Percentiles rank a stretch among this genome's conserved stretches.
Evolutionary conservation across 2,329 filamentous ascomycete genomes (phyloP).

Genomic region (Lecanosticta acicola): DNA sequence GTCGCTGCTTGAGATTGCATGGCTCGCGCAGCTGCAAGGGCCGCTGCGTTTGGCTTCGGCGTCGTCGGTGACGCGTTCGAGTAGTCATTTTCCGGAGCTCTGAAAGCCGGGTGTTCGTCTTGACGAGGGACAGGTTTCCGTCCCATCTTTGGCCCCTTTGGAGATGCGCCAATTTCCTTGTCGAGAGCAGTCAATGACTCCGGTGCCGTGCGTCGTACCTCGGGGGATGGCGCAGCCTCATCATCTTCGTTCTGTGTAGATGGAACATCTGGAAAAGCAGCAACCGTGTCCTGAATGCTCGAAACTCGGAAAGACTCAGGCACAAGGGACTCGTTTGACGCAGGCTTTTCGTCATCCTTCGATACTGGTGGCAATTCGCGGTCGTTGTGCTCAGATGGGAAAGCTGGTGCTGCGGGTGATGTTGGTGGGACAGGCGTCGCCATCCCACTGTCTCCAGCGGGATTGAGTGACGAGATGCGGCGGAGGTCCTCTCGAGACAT

Average conservation of each 20-base stretch:
- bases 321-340: not conserved
- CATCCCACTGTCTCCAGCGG: constrained; percentile 6
- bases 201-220: not conserved
- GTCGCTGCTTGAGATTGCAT: constrained; percentile 27
- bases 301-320: no score
- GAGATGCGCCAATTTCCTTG: constrained; percentile 7
- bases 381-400: constrained; percentile 6
- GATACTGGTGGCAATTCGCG: constrained; percentile 40
- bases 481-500: constrained; percentile 25
- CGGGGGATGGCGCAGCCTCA: no score
- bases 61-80: constrained; percentile 12
- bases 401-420: constrained; percentile 3
- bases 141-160: constrained; percentile 22
- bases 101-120: constrained; percentile 41
- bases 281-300: no score
- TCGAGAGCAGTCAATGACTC: constrained; percentile 8
- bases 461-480: constrained; percentile 27
- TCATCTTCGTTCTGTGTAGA: not conserved
- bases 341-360: constrained; percentile 2
- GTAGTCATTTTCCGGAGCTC: constrained; percentile 24
- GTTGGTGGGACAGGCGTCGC: constrained; percentile 8
- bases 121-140: constrained; percentile 31
- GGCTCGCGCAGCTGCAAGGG: constrained; percentile 28
- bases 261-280: not conserved
- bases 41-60: constrained; percentile 30